phyloP scores from a whole-genome alignment of 441 rosid genomes.

The Aquilaria agallochum region DNA sequence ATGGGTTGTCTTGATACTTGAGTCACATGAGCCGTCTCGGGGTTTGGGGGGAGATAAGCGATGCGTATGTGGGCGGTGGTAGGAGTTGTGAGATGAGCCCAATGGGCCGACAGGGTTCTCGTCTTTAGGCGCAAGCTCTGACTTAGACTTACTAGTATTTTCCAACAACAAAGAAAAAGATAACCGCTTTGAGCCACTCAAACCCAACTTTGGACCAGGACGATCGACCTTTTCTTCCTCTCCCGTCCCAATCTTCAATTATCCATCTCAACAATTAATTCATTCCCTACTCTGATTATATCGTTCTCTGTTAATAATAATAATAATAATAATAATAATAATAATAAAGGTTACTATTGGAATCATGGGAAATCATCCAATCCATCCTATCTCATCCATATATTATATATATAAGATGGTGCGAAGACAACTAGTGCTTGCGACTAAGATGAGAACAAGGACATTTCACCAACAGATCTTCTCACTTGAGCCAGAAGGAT shows the following conservation, averaged over 20 bases:
- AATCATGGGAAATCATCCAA: too few species aligned
- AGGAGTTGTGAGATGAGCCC: constrained; percentile 5
- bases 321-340: too few species aligned
- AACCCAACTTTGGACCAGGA: constrained; percentile 7
- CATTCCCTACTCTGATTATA: background rate
- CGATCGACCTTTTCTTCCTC: background rate
- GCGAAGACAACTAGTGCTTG: too few species aligned
- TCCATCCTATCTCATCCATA: too few species aligned
- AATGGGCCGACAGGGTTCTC: constrained; percentile 4
- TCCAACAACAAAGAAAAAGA: background rate
- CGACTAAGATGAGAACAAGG: too few species aligned
- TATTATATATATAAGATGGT: too few species aligned
- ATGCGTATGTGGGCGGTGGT: background rate
- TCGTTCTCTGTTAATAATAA: too few species aligned
- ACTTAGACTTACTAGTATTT: background rate
- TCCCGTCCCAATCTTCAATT: background rate
- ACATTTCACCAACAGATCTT: too few species aligned
- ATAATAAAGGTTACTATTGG: too few species aligned
- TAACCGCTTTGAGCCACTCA: constrained; percentile 5
- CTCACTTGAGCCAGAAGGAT: too few species aligned
- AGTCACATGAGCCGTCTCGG: background rate
- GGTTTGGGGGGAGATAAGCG: constrained; percentile 2
- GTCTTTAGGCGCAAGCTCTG: constrained; percentile 1
- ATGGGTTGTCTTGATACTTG: too few species aligned
- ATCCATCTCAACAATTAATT: constrained; percentile 1